These are phyloP conservation scores for Cordia subcordata DNA, from an alignment of 257 asterid species.

Conservation along the genomic window DNA sequence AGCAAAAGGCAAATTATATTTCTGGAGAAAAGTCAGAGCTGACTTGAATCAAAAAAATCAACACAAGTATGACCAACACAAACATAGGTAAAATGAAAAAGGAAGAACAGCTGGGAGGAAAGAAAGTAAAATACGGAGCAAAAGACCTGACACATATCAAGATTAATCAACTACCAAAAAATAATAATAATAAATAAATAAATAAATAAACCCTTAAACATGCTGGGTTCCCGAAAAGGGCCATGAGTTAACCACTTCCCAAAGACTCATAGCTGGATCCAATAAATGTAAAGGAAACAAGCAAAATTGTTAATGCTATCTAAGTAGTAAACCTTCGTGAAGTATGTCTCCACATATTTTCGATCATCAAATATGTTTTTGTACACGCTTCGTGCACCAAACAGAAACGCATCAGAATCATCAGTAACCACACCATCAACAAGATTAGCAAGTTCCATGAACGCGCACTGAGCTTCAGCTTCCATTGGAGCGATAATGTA, in stretches of 20 bases:
- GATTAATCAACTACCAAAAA: too few species aligned
- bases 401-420: slow-evolving; percentile 89
- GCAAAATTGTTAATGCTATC: neutral
- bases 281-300: neutral
- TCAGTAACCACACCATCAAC: slow-evolving; percentile 98
- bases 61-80: too few species aligned
- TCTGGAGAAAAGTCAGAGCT: neutral
- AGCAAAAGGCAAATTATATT: slow-evolving; percentile 1
- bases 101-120: too few species aligned
- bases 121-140: too few species aligned
- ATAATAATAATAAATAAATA: too few species aligned
- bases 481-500: slow-evolving; percentile 97
- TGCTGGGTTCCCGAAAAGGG: neutral
- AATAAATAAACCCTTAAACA: too few species aligned
- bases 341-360: slow-evolving; percentile 89
- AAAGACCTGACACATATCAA: too few species aligned
- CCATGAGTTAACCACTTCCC: too few species aligned
- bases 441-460: slow-evolving; percentile 74
- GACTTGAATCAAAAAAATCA: too few species aligned
- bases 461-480: slow-evolving; percentile 99
- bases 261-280: too few species aligned
- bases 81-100: too few species aligned
- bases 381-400: slow-evolving; percentile 86
- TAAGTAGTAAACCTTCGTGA: slow-evolving; percentile 65
- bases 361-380: slow-evolving; percentile 96